A percentile compares a stretch with the other conserved stretches of the same genome.
These are phyloP conservation scores for Colletotrichum karsti DNA, from an alignment of 2,329 filamentous ascomycete species.

Conservation along the genomic window DNA sequence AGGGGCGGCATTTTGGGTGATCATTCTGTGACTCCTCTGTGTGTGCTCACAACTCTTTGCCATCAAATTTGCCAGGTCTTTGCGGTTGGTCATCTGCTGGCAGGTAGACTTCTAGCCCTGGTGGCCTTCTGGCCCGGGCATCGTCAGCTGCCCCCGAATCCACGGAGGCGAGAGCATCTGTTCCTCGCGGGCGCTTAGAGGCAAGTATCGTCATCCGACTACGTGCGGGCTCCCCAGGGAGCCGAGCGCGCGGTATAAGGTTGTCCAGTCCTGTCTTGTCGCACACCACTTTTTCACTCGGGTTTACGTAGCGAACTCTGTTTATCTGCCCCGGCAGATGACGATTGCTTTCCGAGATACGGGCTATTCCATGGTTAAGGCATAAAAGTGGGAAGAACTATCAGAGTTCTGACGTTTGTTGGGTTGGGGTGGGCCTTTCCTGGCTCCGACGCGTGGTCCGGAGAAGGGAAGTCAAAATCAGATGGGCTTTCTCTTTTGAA, in stretches of 20 bases:
- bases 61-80: conserved; percentile 10
- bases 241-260: conserved; percentile 1
- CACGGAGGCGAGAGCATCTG: background rate
- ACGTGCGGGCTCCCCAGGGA: background rate
- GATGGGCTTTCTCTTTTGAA: no score
- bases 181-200: background rate
- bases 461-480: background rate
- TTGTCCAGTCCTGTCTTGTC: background rate
- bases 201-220: background rate
- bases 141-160: background rate
- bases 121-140: background rate
- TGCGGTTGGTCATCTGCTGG: background rate
- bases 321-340: no score
- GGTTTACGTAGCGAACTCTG: background rate
- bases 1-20: conserved; percentile 22
- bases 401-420: no score
- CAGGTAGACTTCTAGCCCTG: background rate
- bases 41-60: conserved; percentile 17
- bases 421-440: no score
- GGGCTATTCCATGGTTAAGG: no score
- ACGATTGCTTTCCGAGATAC: no score
- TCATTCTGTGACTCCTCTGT: conserved; percentile 27
- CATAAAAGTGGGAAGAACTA: no score
- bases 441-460: background rate
- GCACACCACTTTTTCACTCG: background rate